Evolutionary conservation across 75 land plant species (phyloP).

Genomic region (Larix kaempferi): DNA sequence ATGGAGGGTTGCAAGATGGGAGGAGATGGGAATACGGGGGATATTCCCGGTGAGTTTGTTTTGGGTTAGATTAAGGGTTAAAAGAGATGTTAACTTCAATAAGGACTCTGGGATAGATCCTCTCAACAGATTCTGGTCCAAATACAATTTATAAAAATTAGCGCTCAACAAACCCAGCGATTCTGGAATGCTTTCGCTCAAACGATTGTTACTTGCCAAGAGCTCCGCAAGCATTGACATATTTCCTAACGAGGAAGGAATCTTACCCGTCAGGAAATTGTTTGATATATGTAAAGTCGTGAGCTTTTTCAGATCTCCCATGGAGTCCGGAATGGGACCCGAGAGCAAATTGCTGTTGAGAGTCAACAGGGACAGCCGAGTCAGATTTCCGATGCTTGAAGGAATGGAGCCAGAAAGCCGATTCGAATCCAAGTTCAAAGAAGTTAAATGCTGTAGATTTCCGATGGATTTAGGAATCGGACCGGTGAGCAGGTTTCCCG

Average conservation of each 20-base stretch:
- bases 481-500: not conserved
- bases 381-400: not conserved
- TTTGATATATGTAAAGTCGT: not conserved
- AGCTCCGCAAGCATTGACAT: not conserved
- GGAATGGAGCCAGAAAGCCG: not conserved
- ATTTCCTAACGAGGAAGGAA: slow-evolving; percentile 13
- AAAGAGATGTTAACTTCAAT: slow-evolving; percentile 14
- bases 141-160: slow-evolving; percentile 14
- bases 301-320: not conserved
- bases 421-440: not conserved
- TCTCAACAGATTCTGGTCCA: slow-evolving; percentile 26
- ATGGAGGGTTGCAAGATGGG: slow-evolving; percentile 23
- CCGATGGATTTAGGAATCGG: not conserved
- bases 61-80: slow-evolving; percentile 35
- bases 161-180: slow-evolving; percentile 15
- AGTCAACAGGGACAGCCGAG: not conserved
- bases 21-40: slow-evolving; percentile 20
- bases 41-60: slow-evolving; percentile 31
- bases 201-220: not conserved
- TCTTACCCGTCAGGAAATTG: slow-evolving; percentile 23
- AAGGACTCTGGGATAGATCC: slow-evolving; percentile 35
- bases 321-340: not conserved
- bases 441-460: not conserved
- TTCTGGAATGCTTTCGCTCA: not conserved
- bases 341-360: not conserved